Conservation (phyloP, 768 basidiomycete genomes). For the Leccinum longicurvipes region DNA sequence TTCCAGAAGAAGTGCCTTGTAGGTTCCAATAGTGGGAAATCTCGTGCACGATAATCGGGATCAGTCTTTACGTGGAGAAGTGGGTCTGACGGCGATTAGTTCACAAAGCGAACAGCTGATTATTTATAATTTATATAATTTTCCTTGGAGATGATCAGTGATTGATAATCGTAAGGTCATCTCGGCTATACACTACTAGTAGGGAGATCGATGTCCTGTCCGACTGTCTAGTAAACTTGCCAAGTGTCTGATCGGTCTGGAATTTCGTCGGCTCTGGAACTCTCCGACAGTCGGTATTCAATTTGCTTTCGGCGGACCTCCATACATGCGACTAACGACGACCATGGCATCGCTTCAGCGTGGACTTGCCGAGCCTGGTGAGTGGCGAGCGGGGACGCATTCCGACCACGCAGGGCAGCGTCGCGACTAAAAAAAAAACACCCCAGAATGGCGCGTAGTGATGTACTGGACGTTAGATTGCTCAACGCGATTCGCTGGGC, state of each 20-base stretch:
- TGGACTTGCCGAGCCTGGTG: background rate
- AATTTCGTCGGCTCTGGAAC: background rate
- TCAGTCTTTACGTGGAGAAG: slow-evolving; percentile 25
- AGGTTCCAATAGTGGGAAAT: slow-evolving; percentile 11
- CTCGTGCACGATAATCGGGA: slow-evolving; percentile 10
- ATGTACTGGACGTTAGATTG: background rate
- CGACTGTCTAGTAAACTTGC: background rate
- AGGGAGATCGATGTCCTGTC: background rate
- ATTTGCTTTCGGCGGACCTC: background rate
- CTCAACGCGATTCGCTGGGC: background rate
- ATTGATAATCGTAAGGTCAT: slow-evolving; percentile 20
- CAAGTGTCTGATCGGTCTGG: slow-evolving; percentile 5
- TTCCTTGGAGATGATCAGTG: slow-evolving; percentile 13
- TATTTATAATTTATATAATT: slow-evolving; percentile 4
- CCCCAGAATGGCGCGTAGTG: background rate
- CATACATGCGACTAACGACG: background rate
- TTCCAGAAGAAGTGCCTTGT: slow-evolving; percentile 12
- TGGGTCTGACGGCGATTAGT: slow-evolving; percentile 3
- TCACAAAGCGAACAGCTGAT: slow-evolving; percentile 1
- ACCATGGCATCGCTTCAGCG: background rate
- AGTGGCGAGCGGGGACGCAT: background rate
- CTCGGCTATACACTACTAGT: no score
- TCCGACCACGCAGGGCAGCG: background rate
- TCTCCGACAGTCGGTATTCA: background rate
- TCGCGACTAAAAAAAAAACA: background rate